These are phyloP conservation scores for Parvularia atlantis DNA, from an alignment of 78 protist species.

Conservation along the genomic window DNA sequence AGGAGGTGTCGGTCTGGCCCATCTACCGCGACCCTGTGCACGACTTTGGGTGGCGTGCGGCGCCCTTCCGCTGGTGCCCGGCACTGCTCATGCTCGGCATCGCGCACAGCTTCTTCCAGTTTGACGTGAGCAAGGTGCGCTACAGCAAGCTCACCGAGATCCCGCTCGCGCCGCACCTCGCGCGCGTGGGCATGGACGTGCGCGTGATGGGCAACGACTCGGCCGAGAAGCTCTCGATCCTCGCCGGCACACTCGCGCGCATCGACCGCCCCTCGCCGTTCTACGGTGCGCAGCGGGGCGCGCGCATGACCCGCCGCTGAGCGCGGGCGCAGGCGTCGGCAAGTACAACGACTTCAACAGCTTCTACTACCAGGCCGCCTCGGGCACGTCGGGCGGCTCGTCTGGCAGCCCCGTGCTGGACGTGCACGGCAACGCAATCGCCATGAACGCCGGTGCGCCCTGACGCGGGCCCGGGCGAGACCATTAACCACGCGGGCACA, in stretches of 20 bases:
- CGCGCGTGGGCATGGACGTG: constrained; percentile 32
- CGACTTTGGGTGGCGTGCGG: constrained; percentile 41
- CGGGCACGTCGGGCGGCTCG: constrained; percentile 30
- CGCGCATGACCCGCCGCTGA: too few relatives aligned
- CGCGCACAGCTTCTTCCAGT: background rate
- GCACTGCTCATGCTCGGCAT: background rate
- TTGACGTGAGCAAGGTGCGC: constrained; percentile 12
- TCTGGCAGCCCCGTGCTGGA: constrained; percentile 30
- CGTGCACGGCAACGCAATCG: constrained; percentile 19
- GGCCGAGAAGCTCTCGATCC: constrained; percentile 44
- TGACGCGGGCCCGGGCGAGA: background rate
- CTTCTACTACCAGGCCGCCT: constrained; percentile 43
- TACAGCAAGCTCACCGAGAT: background rate
- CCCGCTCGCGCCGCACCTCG: constrained; percentile 19
- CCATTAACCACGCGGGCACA: too few relatives aligned
- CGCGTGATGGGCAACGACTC: constrained; percentile 52
- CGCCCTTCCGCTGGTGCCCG: constrained; percentile 2
- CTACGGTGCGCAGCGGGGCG: constrained; percentile 1
- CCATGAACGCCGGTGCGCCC: constrained; percentile 33
- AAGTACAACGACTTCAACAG: constrained; percentile 46
- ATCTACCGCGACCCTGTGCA: constrained; percentile 34
- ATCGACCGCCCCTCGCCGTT: constrained; percentile 36
- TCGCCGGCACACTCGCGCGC: constrained; percentile 40
- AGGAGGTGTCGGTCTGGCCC: constrained; percentile 18
- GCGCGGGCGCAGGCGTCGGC: too few relatives aligned